A percentile compares a stretch with the other conserved stretches of the same genome.
These are phyloP conservation scores for Coemansia sp. DNA, from an alignment of 192 early-diverging fungal species.

Conservation along the genomic window DNA sequence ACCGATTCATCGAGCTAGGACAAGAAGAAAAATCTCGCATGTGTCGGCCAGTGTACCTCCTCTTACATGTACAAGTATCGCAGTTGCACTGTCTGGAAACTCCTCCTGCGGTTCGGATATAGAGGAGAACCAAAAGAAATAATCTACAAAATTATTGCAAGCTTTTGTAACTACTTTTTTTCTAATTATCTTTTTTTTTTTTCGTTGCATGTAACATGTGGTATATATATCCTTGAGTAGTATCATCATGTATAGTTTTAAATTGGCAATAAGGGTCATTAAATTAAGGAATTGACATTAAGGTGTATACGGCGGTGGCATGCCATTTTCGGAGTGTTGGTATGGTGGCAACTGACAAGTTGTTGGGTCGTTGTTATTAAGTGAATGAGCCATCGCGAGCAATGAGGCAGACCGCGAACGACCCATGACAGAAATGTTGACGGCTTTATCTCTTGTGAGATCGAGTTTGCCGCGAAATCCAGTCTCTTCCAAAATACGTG, in stretches of 20 bases:
- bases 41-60: slow-evolving; percentile 29
- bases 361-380: not conserved
- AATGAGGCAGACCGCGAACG: slow-evolving; percentile 28
- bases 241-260: not conserved
- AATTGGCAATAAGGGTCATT: not conserved
- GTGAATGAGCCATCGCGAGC: not conserved
- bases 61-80: slow-evolving; percentile 45
- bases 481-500: slow-evolving; percentile 19
- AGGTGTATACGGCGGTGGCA: slow-evolving; percentile 36
- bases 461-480: slow-evolving; percentile 2
- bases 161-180: not conserved
- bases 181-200: not conserved
- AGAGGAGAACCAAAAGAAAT: not conserved
- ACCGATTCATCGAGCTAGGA: slow-evolving; percentile 50
- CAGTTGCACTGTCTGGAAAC: slow-evolving; percentile 48
- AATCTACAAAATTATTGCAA: not conserved
- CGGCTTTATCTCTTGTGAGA: slow-evolving; percentile 41
- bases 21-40: slow-evolving; percentile 31
- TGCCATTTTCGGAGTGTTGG: slow-evolving; percentile 15
- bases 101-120: not conserved
- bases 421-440: slow-evolving; percentile 47
- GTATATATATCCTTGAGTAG: not conserved
- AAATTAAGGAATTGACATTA: not conserved
- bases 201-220: not conserved
- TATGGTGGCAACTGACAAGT: slow-evolving; percentile 33